These are phyloP conservation scores for Claviceps digitariae DNA, from an alignment of 2,329 filamentous ascomycete species.

Conservation along the genomic window DNA sequence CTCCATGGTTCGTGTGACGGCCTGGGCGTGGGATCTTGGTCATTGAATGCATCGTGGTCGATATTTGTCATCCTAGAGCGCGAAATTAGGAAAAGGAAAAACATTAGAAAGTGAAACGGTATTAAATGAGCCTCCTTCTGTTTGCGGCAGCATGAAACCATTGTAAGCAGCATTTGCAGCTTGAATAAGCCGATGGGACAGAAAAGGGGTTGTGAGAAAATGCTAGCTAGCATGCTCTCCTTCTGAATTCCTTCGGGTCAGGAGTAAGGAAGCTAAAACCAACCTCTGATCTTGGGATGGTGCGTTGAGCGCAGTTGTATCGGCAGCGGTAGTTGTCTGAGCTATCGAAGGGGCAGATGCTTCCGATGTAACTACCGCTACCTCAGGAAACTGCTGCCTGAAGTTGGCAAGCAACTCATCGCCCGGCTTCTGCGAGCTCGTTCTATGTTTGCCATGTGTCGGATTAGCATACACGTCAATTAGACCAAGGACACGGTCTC, in stretches of 20 bases:
- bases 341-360: slow-evolving; percentile 27
- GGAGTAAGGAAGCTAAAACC: slow-evolving; percentile 5
- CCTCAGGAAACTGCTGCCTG: slow-evolving; percentile 67
- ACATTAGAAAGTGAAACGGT: background rate
- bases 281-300: slow-evolving; percentile 16
- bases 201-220: background rate
- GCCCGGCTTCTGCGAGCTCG: slow-evolving; percentile 67
- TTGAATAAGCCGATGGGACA: background rate
- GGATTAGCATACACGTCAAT: background rate
- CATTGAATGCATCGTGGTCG: slow-evolving; percentile 31
- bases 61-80: slow-evolving; percentile 12
- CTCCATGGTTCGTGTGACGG: slow-evolving; percentile 71
- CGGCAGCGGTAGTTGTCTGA: slow-evolving; percentile 18
- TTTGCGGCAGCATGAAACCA: background rate
- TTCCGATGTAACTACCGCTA: slow-evolving; percentile 40
- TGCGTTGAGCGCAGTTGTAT: slow-evolving; percentile 11
- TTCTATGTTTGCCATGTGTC: slow-evolving; percentile 29
- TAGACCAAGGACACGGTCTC: background rate
- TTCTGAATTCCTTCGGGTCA: background rate
- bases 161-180: background rate
- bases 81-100: background rate
- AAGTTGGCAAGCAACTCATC: slow-evolving; percentile 73
- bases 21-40: slow-evolving; percentile 72
- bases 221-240: background rate
- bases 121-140: background rate